Evolutionary conservation across 306 rosid species (phyloP).

Genomic region (Castanea crenata): DNA sequence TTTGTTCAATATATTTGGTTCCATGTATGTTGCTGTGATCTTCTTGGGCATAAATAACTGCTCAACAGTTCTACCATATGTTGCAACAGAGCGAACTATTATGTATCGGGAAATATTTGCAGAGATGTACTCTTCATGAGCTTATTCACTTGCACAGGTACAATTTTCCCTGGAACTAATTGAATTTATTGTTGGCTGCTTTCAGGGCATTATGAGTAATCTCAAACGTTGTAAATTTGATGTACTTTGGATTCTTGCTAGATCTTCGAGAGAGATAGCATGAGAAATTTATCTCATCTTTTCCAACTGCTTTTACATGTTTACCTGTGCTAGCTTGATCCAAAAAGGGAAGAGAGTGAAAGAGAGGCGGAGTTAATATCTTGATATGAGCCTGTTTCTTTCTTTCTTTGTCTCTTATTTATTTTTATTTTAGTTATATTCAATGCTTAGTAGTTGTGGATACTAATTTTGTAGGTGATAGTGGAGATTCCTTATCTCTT

Average conservation of each 20-base stretch:
- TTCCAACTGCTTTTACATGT: too few relatives aligned
- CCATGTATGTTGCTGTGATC: not conserved
- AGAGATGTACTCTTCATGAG: not conserved
- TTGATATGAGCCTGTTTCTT: not conserved
- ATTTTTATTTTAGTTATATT: not conserved
- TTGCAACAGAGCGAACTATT: not conserved
- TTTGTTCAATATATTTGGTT: not conserved
- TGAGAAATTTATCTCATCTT: too few relatives aligned
- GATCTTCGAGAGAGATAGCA: too few relatives aligned
- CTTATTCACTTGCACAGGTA: conserved; percentile 2
- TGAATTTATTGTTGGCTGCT: not conserved
- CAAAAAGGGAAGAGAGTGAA: not conserved
- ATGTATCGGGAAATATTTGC: not conserved
- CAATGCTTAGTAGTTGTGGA: not conserved
- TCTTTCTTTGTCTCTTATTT: too few relatives aligned
- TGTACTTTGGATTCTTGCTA: too few relatives aligned
- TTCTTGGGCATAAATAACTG: conserved; percentile 1
- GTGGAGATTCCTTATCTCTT: not conserved
- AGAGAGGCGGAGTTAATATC: not conserved
- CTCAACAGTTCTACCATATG: not conserved
- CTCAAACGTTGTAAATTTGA: too few relatives aligned
- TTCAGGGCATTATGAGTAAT: not conserved
- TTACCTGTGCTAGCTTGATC: not conserved
- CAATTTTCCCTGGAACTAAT: not conserved
- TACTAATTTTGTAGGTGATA: not conserved